A percentile compares a stretch with the other conserved stretches of the same genome.
Evolutionary conservation across 1,139 yeast genomes (phyloP).

Genomic region (Pichia sp.): DNA sequence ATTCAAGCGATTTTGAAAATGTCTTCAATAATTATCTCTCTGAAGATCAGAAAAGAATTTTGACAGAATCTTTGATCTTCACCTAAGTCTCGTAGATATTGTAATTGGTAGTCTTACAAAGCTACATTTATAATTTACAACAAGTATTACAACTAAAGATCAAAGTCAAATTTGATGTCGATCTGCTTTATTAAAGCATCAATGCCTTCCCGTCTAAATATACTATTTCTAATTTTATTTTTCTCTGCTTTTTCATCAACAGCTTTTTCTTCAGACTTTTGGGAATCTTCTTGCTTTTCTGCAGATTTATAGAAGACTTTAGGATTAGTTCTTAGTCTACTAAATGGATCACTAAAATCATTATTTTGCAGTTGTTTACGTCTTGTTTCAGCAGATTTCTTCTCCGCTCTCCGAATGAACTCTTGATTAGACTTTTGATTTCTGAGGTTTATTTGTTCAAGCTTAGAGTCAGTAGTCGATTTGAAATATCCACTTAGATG

Average conservation of each 20-base stretch:
- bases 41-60: conserved; percentile 49
- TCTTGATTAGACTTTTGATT: conserved; percentile 77
- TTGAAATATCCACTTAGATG: conserved; percentile 23
- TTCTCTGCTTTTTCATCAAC: conserved; percentile 9
- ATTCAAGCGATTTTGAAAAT: conserved; percentile 46
- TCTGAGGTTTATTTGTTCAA: conserved; percentile 67
- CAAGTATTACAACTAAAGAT: conserved; percentile 11
- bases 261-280: conserved; percentile 10
- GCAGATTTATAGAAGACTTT: conserved; percentile 56
- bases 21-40: conserved; percentile 42
- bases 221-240: conserved; percentile 15
- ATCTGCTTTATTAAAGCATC: conserved; percentile 26
- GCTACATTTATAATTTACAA: not conserved
- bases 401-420: conserved; percentile 74
- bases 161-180: conserved; percentile 23
- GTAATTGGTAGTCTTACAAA: not conserved
- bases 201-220: conserved; percentile 25
- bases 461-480: conserved; percentile 23
- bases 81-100: not conserved
- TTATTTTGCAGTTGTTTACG: conserved; percentile 38
- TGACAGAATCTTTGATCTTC: conserved; percentile 38
- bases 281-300: conserved; percentile 11
- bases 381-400: conserved; percentile 50
- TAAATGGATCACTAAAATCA: conserved; percentile 71
- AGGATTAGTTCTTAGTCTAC: conserved; percentile 80